These are phyloP conservation scores for Ballota nigra DNA, from an alignment of 257 asterid species.

Conservation along the genomic window DNA sequence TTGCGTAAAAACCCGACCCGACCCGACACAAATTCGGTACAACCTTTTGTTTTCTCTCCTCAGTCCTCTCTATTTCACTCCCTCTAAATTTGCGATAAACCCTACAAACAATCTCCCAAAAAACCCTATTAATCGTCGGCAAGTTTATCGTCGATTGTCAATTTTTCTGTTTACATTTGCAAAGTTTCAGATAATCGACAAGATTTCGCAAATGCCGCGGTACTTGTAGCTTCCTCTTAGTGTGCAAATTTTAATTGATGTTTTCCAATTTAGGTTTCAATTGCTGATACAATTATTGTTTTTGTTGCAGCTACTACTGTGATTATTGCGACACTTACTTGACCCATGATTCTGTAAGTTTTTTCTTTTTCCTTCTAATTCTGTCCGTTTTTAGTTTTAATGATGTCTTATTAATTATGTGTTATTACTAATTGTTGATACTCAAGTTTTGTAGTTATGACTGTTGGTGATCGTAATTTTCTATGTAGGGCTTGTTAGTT, in stretches of 20 bases:
- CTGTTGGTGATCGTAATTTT: not conserved
- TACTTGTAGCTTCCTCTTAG: not conserved
- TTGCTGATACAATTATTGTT: not conserved
- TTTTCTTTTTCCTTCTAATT: not conserved
- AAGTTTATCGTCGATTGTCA: not conserved
- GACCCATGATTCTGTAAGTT: conserved; percentile 95
- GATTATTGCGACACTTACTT: conserved; percentile 96
- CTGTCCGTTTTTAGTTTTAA: not conserved
- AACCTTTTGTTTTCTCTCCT: not conserved
- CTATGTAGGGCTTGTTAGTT: not conserved
- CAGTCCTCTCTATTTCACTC: not conserved
- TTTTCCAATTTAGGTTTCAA: not conserved
- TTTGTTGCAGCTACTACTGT: conserved; percentile 71
- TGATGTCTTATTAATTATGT: not conserved
- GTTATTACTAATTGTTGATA: not conserved
- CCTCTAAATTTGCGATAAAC: conserved; percentile 18
- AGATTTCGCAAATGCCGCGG: conserved; percentile 39
- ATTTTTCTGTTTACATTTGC: not conserved
- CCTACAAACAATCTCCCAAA: conserved; percentile 21
- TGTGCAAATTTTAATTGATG: not conserved
- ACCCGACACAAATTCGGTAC: conserved; percentile 3
- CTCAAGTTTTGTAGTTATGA: not conserved
- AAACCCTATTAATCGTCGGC: conserved; percentile 21
- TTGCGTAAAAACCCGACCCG: too few relatives aligned
- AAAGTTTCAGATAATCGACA: not conserved